Evolutionary conservation across 495 filamentous ascomycete species (phyloP).

Genomic region (Hyaloscypha variabilis): DNA sequence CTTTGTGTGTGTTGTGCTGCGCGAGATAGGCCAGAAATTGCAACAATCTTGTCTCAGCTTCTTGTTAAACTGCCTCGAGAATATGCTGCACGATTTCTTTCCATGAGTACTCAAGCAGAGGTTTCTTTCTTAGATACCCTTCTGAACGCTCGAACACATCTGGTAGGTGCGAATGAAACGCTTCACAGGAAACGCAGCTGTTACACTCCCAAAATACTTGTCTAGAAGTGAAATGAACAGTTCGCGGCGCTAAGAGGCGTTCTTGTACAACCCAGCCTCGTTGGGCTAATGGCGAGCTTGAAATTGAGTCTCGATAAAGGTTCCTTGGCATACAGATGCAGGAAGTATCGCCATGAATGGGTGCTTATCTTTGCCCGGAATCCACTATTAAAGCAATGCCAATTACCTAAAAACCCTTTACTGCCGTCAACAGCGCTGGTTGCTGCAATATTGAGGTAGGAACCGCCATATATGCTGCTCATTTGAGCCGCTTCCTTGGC

Average conservation of each 20-base stretch:
- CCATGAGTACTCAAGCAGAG: slow-evolving; percentile 1
- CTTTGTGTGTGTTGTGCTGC: background rate
- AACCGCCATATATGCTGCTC: slow-evolving; percentile 29
- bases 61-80: background rate
- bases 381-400: background rate
- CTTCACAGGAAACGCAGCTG: background rate
- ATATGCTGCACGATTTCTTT: background rate
- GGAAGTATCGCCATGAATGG: background rate
- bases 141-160: background rate
- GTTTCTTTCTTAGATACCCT: background rate
- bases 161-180: background rate
- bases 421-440: background rate
- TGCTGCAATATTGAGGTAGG: slow-evolving; percentile 32
- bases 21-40: slow-evolving; percentile 2
- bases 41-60: background rate
- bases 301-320: background rate
- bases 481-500: slow-evolving; percentile 30
- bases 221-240: slow-evolving; percentile 2
- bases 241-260: background rate
- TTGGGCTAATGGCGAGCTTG: background rate
- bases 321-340: background rate
- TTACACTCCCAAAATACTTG: slow-evolving; percentile 5
- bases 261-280: slow-evolving; percentile 5
- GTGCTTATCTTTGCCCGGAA: background rate
- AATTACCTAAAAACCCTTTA: background rate